Evolutionary conservation across 164 flowering plant species (phyloP).

Genomic region (Chloranthus sessilifolius): DNA sequence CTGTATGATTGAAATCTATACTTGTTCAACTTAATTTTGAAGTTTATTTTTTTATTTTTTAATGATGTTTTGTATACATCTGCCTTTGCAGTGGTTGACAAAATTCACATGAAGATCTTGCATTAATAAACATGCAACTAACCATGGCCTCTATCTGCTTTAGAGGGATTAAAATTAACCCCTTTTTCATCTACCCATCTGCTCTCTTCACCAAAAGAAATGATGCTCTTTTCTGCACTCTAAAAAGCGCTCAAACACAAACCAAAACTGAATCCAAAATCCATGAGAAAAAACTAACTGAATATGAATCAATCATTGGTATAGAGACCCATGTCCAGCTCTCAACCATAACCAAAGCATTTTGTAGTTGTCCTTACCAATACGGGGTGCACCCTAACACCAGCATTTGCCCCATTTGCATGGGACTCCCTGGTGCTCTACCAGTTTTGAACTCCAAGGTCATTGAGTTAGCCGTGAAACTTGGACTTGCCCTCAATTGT

Average conservation of each 20-base stretch:
- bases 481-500: constrained; percentile 85
- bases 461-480: constrained; percentile 69
- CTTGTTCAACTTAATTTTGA: too few species aligned
- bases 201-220: constrained; percentile 31
- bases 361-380: constrained; percentile 67
- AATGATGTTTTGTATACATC: background rate
- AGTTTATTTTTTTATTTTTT: background rate
- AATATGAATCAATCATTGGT: constrained; percentile 83
- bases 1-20: too few species aligned
- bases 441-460: constrained; percentile 88
- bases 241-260: constrained; percentile 28
- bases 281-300: constrained; percentile 28
- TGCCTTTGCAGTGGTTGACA: constrained; percentile 1
- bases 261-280: constrained; percentile 1
- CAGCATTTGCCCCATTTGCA: constrained; percentile 76
- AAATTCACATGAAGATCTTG: background rate
- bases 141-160: constrained; percentile 56
- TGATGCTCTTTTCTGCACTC: constrained; percentile 36
- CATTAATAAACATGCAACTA: background rate
- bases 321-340: constrained; percentile 96
- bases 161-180: constrained; percentile 40
- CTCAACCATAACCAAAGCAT: constrained; percentile 77
- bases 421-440: constrained; percentile 92
- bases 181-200: constrained; percentile 31
- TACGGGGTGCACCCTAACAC: constrained; percentile 88